Evolutionary conservation across 2,329 filamentous ascomycete species (phyloP), one percentile per base, ranked within the genome.

Genomic region (Talaromyces marneffei): DNA sequence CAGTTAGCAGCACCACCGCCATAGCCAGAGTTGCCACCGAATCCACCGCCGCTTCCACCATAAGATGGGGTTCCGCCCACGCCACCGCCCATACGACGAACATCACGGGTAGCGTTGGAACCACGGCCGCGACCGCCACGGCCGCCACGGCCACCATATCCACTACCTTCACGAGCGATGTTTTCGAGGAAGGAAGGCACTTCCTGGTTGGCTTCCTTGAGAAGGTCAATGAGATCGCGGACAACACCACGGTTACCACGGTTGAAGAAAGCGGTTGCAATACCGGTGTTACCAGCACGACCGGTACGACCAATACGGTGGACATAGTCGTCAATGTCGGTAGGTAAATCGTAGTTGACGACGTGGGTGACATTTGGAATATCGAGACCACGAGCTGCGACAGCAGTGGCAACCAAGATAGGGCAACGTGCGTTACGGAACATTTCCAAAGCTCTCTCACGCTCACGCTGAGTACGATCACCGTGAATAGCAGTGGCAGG

Each of bases 271-370:
- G 94, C 94, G 69, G 94, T 99, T 5, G 94, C 91, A 68, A 96
- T 88, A 88, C 94, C 94, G 71, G 93, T 97, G 84, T 99, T 99
- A 78, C 94, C 94, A 67, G 94, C 94, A 91, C 94, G 94, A 75
- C 94, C 94, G 67, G 94, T 99, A 93, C 94, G 94, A 88, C 94
- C 94, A 72, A 99, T 99, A 77, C 94, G 91, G 80, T 99, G 94
- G 62, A 99, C 94, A 70, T 99, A 99, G 79, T 97, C 94, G 72
- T 97, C 94, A 71, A 97, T 96, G 73, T 97, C 94, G 61, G 92
- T 97, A 55, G 94, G 94, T n/a, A 99, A 85, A 77, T 99, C 94
- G 78, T 99, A 99, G 83, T 99, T 99, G 84, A 99, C 87, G 54
- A 99, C 94, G 79, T 99, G 94, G 46, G 87, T 93, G 64, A 99